Evolutionary conservation across 352 stramenopile genomes (phyloP).

Genomic region (Phytophthora fragariaefolia): DNA sequence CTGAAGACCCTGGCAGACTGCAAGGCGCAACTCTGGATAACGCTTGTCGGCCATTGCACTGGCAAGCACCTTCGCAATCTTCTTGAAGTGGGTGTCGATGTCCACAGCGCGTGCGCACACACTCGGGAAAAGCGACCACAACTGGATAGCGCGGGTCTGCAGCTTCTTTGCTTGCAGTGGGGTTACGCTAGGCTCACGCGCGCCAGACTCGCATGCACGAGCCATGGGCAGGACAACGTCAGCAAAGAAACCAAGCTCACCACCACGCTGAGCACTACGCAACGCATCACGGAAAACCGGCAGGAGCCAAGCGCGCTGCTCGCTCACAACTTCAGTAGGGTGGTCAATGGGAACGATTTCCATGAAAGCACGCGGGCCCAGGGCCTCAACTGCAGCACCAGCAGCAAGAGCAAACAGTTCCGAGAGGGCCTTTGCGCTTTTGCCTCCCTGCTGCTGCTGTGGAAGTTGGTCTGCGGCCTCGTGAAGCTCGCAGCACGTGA

Average conservation of each 20-base stretch:
- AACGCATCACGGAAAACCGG: slow-evolving; percentile 79
- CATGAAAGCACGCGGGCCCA: slow-evolving; percentile 75
- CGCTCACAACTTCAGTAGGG: slow-evolving; percentile 70
- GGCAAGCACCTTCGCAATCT: slow-evolving; percentile 84
- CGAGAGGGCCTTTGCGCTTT: slow-evolving; percentile 48
- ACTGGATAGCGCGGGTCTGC: slow-evolving; percentile 79
- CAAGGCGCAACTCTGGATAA: slow-evolving; percentile 82
- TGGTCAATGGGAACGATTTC: slow-evolving; percentile 79
- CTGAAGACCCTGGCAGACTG: slow-evolving; percentile 88
- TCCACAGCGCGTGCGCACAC: slow-evolving; percentile 77
- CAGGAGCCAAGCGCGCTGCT: slow-evolving; percentile 84
- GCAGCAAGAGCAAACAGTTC: slow-evolving; percentile 76
- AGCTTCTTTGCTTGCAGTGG: slow-evolving; percentile 76
- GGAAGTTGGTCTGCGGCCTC: slow-evolving; percentile 80
- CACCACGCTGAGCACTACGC: slow-evolving; percentile 44
- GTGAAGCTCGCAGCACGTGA: slow-evolving; percentile 81
- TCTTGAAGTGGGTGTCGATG: slow-evolving; percentile 85
- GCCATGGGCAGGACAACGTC: slow-evolving; percentile 74
- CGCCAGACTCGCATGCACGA: slow-evolving; percentile 73
- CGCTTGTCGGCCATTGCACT: slow-evolving; percentile 90
- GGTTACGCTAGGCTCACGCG: slow-evolving; percentile 68
- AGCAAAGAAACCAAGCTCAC: slow-evolving; percentile 79
- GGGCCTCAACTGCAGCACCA: slow-evolving; percentile 61
- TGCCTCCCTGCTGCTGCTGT: slow-evolving; percentile 43
- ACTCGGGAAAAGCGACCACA: slow-evolving; percentile 86